Base-by-base conservation (phyloP, 2,329 filamentous ascomycete species). In the Fusarium transvaalense region DNA sequence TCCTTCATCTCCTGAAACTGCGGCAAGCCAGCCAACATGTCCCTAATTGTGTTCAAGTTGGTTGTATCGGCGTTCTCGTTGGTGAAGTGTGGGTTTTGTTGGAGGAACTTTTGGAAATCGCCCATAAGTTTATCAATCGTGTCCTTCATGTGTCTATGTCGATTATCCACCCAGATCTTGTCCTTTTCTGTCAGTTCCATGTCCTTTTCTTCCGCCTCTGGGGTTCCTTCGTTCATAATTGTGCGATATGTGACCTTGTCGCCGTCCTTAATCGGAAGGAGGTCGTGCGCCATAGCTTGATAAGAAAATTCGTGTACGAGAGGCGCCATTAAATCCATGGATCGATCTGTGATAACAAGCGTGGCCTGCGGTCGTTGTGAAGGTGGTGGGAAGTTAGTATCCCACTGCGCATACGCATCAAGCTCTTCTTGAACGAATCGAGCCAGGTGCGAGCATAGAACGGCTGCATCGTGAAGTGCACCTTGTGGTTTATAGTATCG, bases 1-100 rank as follows among this genome's bases (percentile, higher is more conserved):
- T 97, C 93, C 78, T 98, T 97, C 85, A 96, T 93, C 79, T 97
- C 92, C 75, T 97, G 93, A 75, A 97, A 99, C 76, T 98, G 93
- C 14, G 94, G 94, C 61, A 99, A 82, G 10, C 94, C 95, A 15
- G 93, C 96, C 81, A 99, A 83, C 96, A 99, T 99, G 79, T 97
- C 94, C 76, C 96, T 93, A 79, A 99, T 97, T 27, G 92, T 91
- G 79, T 94, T 97, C 56, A 99, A 83, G 76, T 88, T 97, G 39
- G 90, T 91, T 32, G 89, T 86, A 58, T 91, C 88, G 67, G 86
- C 86, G 65, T 87, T 83, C 76, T 89, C 85, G 67, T 96, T 90
- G 14, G 93, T 92, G 75, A 98, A 98, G 76, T 98, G 93, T 15
- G 94, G 92, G 76, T 99, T 97, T 64, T 96, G 90, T 42, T 91